Evolutionary conservation across 1,284 basidiomycete species (phyloP).

Genomic region (Thecaphora frezii): DNA sequence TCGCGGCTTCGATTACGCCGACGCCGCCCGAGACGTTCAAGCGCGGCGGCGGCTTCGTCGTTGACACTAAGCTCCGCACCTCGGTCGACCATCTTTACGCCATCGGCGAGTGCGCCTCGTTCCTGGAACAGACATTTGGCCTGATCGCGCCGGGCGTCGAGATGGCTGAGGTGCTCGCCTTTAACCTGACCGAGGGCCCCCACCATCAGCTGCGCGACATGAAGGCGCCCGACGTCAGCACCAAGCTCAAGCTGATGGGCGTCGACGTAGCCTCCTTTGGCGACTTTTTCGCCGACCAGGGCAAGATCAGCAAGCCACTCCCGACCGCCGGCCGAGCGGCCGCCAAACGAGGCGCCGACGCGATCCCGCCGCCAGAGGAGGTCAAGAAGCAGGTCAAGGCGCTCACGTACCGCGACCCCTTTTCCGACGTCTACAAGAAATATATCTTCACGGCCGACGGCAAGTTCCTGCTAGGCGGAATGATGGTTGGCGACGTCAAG

Average conservation of each 20-base stretch:
- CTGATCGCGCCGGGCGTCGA: constrained; percentile 73
- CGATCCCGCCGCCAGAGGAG: constrained; percentile 20
- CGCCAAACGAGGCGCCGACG: not conserved
- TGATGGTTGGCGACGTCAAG: constrained; percentile 76
- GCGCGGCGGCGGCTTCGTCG: constrained; percentile 66
- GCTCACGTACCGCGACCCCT: constrained; percentile 73
- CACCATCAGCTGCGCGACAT: constrained; percentile 64
- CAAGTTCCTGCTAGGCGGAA: constrained; percentile 73
- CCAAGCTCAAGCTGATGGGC: constrained; percentile 72
- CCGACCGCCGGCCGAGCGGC: constrained; percentile 26
- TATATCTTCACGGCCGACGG: constrained; percentile 76
- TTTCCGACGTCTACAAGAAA: constrained; percentile 67
- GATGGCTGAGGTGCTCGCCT: constrained; percentile 75
- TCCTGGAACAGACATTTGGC: constrained; percentile 71
- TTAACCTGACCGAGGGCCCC: constrained; percentile 67
- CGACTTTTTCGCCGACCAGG: constrained; percentile 72
- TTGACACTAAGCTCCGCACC: constrained; percentile 68
- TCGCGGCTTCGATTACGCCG: constrained; percentile 61
- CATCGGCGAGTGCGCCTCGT: constrained; percentile 75
- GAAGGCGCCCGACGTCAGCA: constrained; percentile 69
- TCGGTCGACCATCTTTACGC: constrained; percentile 69
- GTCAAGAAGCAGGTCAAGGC: constrained; percentile 63
- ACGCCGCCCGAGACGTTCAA: constrained; percentile 63
- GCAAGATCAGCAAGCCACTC: constrained; percentile 49
- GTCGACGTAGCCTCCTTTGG: constrained; percentile 76